Evolutionary conservation across 345 rosid species (phyloP), one percentile per base, ranked within the genome.

Genomic region (Lepidium didymum): DNA sequence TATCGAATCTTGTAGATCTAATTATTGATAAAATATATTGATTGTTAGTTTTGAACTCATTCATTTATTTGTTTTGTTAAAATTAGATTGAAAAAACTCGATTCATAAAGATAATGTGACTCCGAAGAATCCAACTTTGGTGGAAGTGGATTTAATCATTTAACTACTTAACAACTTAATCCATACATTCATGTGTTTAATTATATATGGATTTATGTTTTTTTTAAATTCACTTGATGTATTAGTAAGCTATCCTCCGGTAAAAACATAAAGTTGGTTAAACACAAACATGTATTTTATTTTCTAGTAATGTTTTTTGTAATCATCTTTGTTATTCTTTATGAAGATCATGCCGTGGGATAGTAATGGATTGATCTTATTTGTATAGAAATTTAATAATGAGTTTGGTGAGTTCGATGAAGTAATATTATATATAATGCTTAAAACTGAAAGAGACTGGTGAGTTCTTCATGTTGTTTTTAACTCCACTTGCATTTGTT

Each of bases 401-500:
- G 67, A 66, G 72, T 34, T 50, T 58, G 67, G 15, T 73, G 36
- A 56, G 46, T 63, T 71, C 64, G 49, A 72, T 31, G 66, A 16
- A 66, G 67, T 59, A 62, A 72, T 47, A 56, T 69, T 69, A 53
- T 56, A 62, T 27, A 72, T 57, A 50, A 65, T 43, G 71, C 65
- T 65, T 33, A 66, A 21, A 44, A 42, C 45, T 58, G 77, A 73
- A 57, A 74, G 73, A 67, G 78, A 74, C 74, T 12, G 23, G 54
- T 55, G 78, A 68, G 69, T 5, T 75, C 64, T 75, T 75, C 78
- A 67, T 68, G 73, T 74, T 67, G 68, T 68, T 68, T 74, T 46
- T 75, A 68, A 68, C 78, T 75, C 69, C 69, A 75, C 69, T 75
- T 75, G 74, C 74, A 75, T 62, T 74, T 74, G 68, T 65, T 67